Base-by-base conservation (phyloP, 2,329 filamentous ascomycete genomes). In the Ophidiomyces ophidiicola region DNA sequence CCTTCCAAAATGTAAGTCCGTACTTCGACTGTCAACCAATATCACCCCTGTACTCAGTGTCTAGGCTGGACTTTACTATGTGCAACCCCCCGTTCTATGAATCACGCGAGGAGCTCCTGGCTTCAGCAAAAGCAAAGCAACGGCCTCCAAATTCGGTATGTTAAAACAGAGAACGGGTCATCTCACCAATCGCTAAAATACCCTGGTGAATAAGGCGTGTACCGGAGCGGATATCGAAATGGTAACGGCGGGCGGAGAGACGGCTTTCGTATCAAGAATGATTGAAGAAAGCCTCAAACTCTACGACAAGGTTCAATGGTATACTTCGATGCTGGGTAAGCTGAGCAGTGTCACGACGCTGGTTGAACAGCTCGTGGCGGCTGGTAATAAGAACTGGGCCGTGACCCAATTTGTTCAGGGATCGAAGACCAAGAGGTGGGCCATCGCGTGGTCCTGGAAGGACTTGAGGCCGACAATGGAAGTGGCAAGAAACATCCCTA, bases 11-110 rank as follows among this genome's bases (percentile, higher is more conserved):
- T 43, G 15, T 54, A 42, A 42, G 45, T 36, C 12, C 12, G 14
- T 14, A 15, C 20, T 38, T 17, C 29, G 24, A 32, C 2, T 12
- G 32, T 8, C 14, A 11, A 7, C n/a, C 33, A 2, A n/a, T 5
- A 10, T 23, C 17, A 36, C 3, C 23, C 29, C 6, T 20, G 23
- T 30, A 26, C n/a, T 20, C 12, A 39, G 29, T 15, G 11, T 26
- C 17, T 6, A 68, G 65, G 2, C 67, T 93, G 30, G 79, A 88
- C 54, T 94, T 96, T 56, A 77, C 75, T 43, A 92, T 96, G 77
- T 88, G 81, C 47, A 98, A 98, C 49, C 90, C 90, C 0, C 90
- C 90, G 0, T 98, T 98, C 62, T 96, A 94, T 64, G 60, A 68
- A n/a, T 86, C 82, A 0, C 63, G 71, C 2, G 60, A 69, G 4